These are phyloP conservation scores for Balamuthia mandrillaris DNA, from an alignment of 208 protist genomes.

Conservation along the genomic window DNA sequence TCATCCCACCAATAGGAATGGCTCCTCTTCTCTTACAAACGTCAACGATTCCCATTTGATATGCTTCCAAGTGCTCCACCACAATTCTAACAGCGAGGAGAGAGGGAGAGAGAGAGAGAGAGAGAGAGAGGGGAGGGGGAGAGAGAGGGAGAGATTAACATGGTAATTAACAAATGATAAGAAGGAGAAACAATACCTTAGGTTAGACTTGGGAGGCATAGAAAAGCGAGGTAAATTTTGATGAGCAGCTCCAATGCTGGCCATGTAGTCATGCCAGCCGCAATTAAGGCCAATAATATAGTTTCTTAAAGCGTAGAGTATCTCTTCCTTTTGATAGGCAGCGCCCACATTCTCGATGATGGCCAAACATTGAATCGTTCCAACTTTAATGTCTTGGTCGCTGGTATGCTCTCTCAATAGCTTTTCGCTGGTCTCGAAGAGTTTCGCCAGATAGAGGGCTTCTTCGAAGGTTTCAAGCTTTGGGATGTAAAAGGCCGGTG, in stretches of 20 bases:
- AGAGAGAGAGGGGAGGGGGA: background rate
- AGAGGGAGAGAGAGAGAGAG: background rate
- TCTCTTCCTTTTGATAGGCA: conserved; percentile 33
- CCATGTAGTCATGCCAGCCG: conserved; percentile 35
- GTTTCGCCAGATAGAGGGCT: conserved; percentile 7
- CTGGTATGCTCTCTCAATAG: background rate
- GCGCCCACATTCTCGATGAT: conserved; percentile 31
- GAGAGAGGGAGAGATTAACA: background rate
- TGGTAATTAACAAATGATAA: too few species aligned
- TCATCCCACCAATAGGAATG: conserved; percentile 31
- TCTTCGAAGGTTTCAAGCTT: conserved; percentile 28
- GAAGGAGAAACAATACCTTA: background rate
- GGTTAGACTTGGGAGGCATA: conserved; percentile 30
- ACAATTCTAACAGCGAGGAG: background rate
- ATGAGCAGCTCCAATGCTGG: conserved; percentile 4
- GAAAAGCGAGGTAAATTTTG: conserved; percentile 14
- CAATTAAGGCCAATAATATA: conserved; percentile 32
- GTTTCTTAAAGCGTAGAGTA: background rate
- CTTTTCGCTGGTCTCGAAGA: background rate
- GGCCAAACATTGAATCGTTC: background rate
- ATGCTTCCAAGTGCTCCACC: conserved; percentile 31
- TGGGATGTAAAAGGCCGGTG: conserved; percentile 18
- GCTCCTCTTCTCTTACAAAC: conserved; percentile 1
- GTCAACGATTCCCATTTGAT: conserved; percentile 25
- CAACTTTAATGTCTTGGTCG: background rate